Percentiles rank a stretch among this genome's conserved stretches.
These are phyloP conservation scores for Gracilaria vermiculophylla DNA, from an alignment of 23 red algal genomes.

Conservation along the genomic window DNA sequence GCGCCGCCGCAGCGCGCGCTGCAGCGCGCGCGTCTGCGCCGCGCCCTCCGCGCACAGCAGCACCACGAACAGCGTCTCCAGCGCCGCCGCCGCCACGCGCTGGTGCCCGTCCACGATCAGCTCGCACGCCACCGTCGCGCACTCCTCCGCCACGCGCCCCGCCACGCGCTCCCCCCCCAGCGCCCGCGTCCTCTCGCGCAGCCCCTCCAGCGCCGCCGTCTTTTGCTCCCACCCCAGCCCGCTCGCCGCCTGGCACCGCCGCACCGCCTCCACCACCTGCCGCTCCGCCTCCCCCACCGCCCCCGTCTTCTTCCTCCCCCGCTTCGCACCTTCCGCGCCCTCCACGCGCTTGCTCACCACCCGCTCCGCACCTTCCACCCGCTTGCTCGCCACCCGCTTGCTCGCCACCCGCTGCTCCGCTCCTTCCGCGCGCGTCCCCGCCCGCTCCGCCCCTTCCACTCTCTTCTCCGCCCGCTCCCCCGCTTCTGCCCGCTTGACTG, in stretches of 20 bases:
- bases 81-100: constrained; percentile 1
- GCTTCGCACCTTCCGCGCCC: neutral
- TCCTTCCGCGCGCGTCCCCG: neutral
- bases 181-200: neutral
- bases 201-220: neutral
- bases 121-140: neutral
- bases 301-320: neutral
- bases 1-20: constrained; percentile 11
- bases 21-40: constrained; percentile 1
- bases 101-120: constrained; percentile 11
- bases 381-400: neutral
- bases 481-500: neutral
- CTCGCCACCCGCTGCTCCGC: neutral
- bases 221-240: neutral
- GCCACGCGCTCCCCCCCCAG: neutral
- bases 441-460: neutral
- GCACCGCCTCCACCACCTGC: neutral
- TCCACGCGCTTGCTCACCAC: neutral
- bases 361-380: neutral
- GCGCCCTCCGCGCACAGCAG: constrained; percentile 38
- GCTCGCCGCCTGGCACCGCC: neutral
- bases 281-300: neutral
- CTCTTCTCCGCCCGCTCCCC: neutral
- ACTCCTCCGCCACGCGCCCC: constrained; percentile 22
- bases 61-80: constrained; percentile 53